Conservation (phyloP, 1,284 basidiomycete genomes). For the Chondrostereum purpureum region DNA sequence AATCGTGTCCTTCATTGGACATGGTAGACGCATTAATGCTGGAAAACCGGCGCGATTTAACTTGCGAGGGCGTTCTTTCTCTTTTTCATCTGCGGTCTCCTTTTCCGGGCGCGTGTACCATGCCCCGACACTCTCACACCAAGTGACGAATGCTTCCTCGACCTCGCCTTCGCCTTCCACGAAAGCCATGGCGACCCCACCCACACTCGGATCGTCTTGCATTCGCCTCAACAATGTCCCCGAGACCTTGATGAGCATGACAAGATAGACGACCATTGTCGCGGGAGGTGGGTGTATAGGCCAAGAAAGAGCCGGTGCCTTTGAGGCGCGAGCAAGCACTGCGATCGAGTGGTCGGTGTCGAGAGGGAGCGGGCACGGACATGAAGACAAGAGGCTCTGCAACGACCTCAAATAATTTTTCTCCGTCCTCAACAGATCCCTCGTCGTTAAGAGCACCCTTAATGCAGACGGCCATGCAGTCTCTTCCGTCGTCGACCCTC, state of each 20-base stretch:
- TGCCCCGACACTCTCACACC: constrained; percentile 55
- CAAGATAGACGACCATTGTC: constrained; percentile 46
- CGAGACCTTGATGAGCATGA: constrained; percentile 42
- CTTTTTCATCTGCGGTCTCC: constrained; percentile 4
- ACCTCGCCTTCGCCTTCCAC: constrained; percentile 45
- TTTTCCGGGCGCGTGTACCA: constrained; percentile 41
- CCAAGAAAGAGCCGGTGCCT: constrained; percentile 17
- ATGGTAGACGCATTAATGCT: no score
- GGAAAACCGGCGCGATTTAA: no score
- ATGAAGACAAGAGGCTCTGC: constrained; percentile 29
- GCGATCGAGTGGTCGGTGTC: neutral
- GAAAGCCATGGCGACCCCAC: constrained; percentile 55
- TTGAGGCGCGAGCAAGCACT: neutral
- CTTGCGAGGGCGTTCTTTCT: neutral
- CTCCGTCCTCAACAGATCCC: constrained; percentile 63
- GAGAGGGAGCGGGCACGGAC: constrained; percentile 5
- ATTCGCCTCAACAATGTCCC: constrained; percentile 40
- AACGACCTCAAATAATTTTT: constrained; percentile 52
- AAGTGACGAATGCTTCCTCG: constrained; percentile 51
- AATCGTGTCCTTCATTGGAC: no score
- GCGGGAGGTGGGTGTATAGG: constrained; percentile 40
- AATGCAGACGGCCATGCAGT: constrained; percentile 48
- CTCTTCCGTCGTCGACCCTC: constrained; percentile 15
- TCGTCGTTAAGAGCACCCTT: constrained; percentile 47
- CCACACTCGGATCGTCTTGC: constrained; percentile 53